Conservation (phyloP, 768 basidiomycete genomes). For the Mrakia blollopis region DNA sequence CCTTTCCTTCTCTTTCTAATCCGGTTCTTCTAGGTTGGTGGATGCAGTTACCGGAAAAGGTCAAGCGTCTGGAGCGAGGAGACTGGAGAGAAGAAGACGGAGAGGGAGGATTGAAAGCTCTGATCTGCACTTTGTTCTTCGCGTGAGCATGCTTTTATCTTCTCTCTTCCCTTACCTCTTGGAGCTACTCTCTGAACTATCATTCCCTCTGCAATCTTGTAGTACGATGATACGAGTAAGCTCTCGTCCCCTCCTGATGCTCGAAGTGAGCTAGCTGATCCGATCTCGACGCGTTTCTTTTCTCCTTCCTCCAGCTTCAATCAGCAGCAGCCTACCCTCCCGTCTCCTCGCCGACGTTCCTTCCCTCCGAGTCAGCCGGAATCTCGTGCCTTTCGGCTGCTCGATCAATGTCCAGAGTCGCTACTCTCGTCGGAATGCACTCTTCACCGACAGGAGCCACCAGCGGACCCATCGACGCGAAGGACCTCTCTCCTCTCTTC, state of each 20-base stretch:
- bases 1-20: too few relatives aligned
- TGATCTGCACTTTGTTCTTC: constrained; percentile 2
- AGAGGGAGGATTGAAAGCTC: constrained; percentile 17
- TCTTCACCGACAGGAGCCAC: not conserved
- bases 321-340: constrained; percentile 30
- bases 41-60: not conserved
- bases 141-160: not conserved
- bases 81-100: constrained; percentile 16
- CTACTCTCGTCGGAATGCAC: constrained; percentile 16
- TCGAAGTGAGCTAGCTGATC: not conserved
- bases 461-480: constrained; percentile 17
- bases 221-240: constrained; percentile 20
- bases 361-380: constrained; percentile 21
- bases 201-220: not conserved
- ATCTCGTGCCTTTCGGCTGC: constrained; percentile 18
- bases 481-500: constrained; percentile 13
- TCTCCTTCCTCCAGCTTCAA: not conserved
- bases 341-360: constrained; percentile 19
- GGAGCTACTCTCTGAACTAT: not conserved
- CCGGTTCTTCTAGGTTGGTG: not conserved
- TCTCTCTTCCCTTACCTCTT: not conserved
- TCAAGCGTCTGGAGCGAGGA: constrained; percentile 5
- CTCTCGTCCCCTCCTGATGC: not conserved
- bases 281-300: not conserved
- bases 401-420: constrained; percentile 1